These are phyloP conservation scores for Penicillium sp. DNA, from an alignment of 2,329 filamentous ascomycete genomes.

Conservation along the genomic window DNA sequence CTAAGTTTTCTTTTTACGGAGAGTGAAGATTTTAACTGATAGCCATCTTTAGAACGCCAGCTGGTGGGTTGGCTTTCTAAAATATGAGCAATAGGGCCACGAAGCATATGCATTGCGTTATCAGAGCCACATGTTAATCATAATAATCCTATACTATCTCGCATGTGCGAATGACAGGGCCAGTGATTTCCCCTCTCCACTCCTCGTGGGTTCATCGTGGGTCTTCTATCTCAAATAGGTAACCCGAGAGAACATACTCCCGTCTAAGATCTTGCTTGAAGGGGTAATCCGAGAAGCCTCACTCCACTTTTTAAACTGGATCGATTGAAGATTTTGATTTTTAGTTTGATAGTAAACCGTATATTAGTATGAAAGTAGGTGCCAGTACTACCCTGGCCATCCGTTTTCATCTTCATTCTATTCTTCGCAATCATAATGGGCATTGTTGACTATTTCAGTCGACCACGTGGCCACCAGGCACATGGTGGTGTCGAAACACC, in stretches of 20 bases:
- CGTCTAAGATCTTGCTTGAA: constrained; percentile 7
- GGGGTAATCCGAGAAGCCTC: constrained; percentile 8
- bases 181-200: not conserved
- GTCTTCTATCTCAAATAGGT: constrained; percentile 4
- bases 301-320: constrained; percentile 16
- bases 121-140: not conserved
- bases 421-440: constrained; percentile 14
- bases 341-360: not conserved
- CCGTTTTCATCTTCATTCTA: constrained; percentile 1
- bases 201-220: constrained; percentile 3
- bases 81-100: not conserved
- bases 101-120: not conserved
- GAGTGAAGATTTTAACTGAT: not conserved
- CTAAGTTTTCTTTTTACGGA: not conserved
- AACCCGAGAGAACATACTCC: constrained; percentile 9
- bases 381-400: not conserved
- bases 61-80: not conserved
- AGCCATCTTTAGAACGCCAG: not conserved
- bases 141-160: not conserved
- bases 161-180: not conserved
- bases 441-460: constrained; percentile 15
- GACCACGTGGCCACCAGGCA: constrained; percentile 9
- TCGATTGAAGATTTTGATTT: constrained; percentile 15
- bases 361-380: constrained; percentile 4
- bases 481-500: constrained; percentile 2